Conservation (phyloP, 805 yeast genomes). For the Cyberlindnera lachancei region DNA sequence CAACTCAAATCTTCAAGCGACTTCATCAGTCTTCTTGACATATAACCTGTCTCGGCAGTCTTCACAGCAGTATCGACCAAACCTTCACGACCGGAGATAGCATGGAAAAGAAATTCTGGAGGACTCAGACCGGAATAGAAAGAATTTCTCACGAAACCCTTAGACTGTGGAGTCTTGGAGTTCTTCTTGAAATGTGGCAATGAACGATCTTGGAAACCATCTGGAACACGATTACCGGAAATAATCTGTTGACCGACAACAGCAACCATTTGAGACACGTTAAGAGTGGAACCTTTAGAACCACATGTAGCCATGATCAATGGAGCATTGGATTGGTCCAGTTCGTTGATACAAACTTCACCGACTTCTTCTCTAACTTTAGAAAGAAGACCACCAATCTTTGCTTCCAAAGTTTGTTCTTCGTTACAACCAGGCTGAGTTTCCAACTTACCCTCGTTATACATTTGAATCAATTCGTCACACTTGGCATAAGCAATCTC, state of each 20-base stretch:
- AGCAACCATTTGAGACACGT: slow-evolving; percentile 99
- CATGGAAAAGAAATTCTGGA: slow-evolving; percentile 95
- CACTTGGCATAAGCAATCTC: slow-evolving; percentile 86
- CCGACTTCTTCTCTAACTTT: slow-evolving; percentile 99
- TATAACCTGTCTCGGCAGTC: slow-evolving; percentile 98
- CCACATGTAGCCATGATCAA: slow-evolving; percentile 99
- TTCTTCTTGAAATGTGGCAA: slow-evolving; percentile 94
- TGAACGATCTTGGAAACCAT: slow-evolving; percentile 99
- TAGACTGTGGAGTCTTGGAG: slow-evolving; percentile 95
- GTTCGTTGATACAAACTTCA: slow-evolving; percentile 89
- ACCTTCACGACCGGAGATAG: slow-evolving; percentile 99
- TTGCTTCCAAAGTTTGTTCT: slow-evolving; percentile 96
- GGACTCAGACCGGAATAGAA: slow-evolving; percentile 92
- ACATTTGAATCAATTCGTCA: slow-evolving; percentile 78
- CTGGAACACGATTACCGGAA: slow-evolving; percentile 98
- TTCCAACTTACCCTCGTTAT: slow-evolving; percentile 80
- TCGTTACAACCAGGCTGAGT: slow-evolving; percentile 99
- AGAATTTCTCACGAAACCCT: slow-evolving; percentile 95
- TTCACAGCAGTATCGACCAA: slow-evolving; percentile 98
- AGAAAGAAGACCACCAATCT: slow-evolving; percentile 91
- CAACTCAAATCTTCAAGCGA: slow-evolving; percentile 93
- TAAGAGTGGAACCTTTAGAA: slow-evolving; percentile 94
- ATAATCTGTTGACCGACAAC: slow-evolving; percentile 99
- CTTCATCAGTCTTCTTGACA: slow-evolving; percentile 97
- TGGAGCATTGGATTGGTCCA: slow-evolving; percentile 89